Conservation (phyloP, 2,329 filamentous ascomycete genomes). For the Exserohilum turcica region DNA sequence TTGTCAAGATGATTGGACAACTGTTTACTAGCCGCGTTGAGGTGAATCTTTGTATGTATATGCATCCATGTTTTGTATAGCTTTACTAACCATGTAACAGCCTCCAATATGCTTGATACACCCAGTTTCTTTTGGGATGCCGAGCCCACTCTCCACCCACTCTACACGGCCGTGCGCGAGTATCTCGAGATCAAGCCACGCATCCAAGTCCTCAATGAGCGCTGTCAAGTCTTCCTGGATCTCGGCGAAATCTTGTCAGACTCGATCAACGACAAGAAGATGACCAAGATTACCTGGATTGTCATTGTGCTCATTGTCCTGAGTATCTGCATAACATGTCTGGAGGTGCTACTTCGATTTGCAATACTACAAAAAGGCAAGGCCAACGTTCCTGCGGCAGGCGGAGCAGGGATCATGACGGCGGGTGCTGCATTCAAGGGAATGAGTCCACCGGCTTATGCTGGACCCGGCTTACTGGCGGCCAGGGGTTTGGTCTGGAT, state of each 20-base stretch:
- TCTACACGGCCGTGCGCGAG: constrained; percentile 92
- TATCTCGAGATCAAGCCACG: constrained; percentile 97
- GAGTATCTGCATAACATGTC: constrained; percentile 87
- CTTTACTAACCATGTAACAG: constrained; percentile 56
- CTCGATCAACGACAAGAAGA: constrained; percentile 89
- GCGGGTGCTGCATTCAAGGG: constrained; percentile 15
- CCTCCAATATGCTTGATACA: constrained; percentile 93
- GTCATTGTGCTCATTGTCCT: constrained; percentile 92
- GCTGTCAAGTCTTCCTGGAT: constrained; percentile 94
- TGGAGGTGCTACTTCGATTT: constrained; percentile 87
- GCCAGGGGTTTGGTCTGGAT: constrained; percentile 34
- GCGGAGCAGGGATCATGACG: neutral
- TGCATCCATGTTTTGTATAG: neutral
- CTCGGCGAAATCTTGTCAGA: constrained; percentile 94
- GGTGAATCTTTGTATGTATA: constrained; percentile 87
- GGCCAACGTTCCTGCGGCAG: constrained; percentile 9
- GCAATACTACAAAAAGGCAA: constrained; percentile 43
- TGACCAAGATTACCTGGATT: constrained; percentile 97
- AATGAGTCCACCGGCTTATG: constrained; percentile 22
- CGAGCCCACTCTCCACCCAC: constrained; percentile 89
- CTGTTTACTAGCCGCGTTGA: constrained; percentile 95
- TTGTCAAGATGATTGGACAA: constrained; percentile 86
- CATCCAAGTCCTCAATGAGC: constrained; percentile 95
- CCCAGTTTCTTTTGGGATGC: constrained; percentile 99
- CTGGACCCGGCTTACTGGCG: constrained; percentile 35